A percentile compares a stretch with the other conserved stretches of the same genome.
Evolutionary conservation across 129 eudicot genomes (phyloP).

Genomic region (Heracleum sosnowskyi): DNA sequence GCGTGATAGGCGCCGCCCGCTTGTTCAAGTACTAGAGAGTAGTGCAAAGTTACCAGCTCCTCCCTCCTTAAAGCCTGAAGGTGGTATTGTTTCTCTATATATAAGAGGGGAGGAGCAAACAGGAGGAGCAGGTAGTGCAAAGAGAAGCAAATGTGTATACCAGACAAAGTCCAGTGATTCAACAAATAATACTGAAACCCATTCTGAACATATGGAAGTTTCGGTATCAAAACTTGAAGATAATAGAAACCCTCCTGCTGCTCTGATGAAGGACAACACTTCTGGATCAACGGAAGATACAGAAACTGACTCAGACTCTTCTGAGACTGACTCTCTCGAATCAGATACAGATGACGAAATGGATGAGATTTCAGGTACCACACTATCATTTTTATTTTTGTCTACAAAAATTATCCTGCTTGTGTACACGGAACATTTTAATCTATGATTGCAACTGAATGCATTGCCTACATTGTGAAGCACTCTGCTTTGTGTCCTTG

Average conservation of each 20-base stretch:
- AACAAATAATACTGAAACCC: conserved; percentile 23
- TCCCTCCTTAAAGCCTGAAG: conserved; percentile 33
- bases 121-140: conserved; percentile 22
- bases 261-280: conserved; percentile 40
- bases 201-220: conserved; percentile 30
- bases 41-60: conserved; percentile 25
- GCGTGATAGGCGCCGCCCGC: conserved; percentile 51
- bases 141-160: conserved; percentile 30
- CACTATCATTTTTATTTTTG: background rate
- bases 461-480: conserved; percentile 32
- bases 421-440: background rate
- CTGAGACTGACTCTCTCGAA: conserved; percentile 68
- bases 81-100: conserved; percentile 16
- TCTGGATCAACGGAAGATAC: conserved; percentile 84
- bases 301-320: conserved; percentile 96
- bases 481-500: background rate
- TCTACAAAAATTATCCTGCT: background rate
- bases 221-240: conserved; percentile 32
- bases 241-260: conserved; percentile 26
- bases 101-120: conserved; percentile 36
- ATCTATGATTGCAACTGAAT: conserved; percentile 21
- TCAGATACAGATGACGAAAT: conserved; percentile 58
- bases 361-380: conserved; percentile 62
- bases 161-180: conserved; percentile 25
- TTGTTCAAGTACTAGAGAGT: conserved; percentile 47